Evolutionary conservation across 306 rosid genomes (phyloP).

Genomic region (Rosa lucieae): DNA sequence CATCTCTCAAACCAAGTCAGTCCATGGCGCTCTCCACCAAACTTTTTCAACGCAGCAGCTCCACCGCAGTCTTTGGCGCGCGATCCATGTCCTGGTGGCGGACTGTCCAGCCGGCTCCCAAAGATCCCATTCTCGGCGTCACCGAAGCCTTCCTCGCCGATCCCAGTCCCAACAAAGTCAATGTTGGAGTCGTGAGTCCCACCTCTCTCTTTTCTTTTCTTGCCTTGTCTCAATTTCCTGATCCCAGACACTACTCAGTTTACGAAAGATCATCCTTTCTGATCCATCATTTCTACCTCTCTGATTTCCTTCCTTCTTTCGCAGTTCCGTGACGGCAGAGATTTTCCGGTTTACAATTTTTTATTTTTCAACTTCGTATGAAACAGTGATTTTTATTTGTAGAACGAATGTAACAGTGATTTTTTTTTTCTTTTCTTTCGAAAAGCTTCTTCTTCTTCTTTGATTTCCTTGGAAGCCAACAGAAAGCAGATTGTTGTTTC

Average conservation of each 20-base stretch:
- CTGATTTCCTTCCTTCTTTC: not conserved
- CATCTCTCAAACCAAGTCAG: not conserved
- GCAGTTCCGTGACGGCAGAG: too few relatives aligned
- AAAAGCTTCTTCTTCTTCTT: not conserved
- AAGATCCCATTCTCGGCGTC: slow-evolving; percentile 98
- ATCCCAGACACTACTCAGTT: not conserved
- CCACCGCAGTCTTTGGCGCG: slow-evolving; percentile 41
- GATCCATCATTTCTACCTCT: not conserved
- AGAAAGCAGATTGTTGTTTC: not conserved
- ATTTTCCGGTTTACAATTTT: not conserved
- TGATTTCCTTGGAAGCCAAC: not conserved
- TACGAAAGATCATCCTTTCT: not conserved
- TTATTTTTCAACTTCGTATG: not conserved
- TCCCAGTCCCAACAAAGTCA: slow-evolving; percentile 83
- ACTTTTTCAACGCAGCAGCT: slow-evolving; percentile 37
- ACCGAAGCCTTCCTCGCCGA: slow-evolving; percentile 95
- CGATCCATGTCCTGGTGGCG: slow-evolving; percentile 84
- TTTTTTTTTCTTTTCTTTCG: not conserved
- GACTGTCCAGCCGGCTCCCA: slow-evolving; percentile 75
- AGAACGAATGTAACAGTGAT: not conserved
- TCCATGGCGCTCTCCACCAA: not conserved
- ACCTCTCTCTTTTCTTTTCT: not conserved
- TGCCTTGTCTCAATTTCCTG: not conserved
- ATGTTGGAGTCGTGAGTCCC: slow-evolving; percentile 89
- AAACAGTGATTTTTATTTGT: not conserved